Evolutionary conservation across 73 alveolate genomes (phyloP).

Genomic region (Paramecium sexaurelia): DNA sequence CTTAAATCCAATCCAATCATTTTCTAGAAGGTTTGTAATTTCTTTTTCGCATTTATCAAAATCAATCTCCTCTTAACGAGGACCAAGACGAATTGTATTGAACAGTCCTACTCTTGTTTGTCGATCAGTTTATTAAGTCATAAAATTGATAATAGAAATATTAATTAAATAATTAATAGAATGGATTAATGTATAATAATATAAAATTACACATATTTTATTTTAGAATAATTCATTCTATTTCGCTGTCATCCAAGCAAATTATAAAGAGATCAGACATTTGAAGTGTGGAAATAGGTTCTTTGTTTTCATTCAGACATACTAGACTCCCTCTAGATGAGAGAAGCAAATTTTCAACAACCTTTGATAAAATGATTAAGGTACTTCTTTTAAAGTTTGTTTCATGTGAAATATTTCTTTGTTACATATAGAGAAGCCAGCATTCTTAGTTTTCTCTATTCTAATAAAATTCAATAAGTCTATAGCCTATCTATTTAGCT

Average conservation of each 20-base stretch:
- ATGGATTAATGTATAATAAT: too few relatives aligned
- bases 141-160: neutral
- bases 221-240: constrained; percentile 1
- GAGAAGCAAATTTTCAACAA: constrained; percentile 22
- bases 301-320: constrained; percentile 7
- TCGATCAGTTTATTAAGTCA: too few relatives aligned
- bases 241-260: neutral
- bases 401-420: constrained; percentile 30
- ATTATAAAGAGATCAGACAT: constrained; percentile 41
- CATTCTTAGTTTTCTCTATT: constrained; percentile 15
- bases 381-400: constrained; percentile 44
- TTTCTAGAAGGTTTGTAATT: neutral
- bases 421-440: neutral
- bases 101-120: too few relatives aligned
- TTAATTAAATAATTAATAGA: too few relatives aligned
- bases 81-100: too few relatives aligned
- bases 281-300: constrained; percentile 11
- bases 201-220: neutral
- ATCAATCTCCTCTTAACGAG: neutral
- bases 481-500: neutral
- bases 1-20: neutral
- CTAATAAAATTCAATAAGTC: neutral
- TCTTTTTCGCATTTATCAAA: neutral
- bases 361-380: neutral
- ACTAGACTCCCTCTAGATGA: constrained; percentile 52